These are phyloP conservation scores for Carpinus fangiana DNA, from an alignment of 306 rosid genomes.

Conservation along the genomic window DNA sequence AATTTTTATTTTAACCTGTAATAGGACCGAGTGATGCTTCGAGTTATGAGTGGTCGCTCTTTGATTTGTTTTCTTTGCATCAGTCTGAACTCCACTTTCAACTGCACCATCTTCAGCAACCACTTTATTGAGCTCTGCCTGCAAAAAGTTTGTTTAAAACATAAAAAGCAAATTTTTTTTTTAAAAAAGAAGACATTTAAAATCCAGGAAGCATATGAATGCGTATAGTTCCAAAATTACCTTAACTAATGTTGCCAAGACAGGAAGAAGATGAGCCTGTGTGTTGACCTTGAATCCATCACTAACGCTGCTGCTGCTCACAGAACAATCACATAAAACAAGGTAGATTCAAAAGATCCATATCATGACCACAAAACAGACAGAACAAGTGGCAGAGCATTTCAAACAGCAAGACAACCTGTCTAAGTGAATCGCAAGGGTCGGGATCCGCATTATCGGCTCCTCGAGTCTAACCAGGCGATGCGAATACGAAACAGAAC, in stretches of 20 bases:
- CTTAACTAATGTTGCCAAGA: constrained; percentile 85
- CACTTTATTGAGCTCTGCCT: constrained; percentile 80
- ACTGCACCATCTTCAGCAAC: constrained; percentile 43
- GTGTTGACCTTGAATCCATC: constrained; percentile 79
- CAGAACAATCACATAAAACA: constrained; percentile 6
- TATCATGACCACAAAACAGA: neutral
- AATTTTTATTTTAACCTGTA: constrained; percentile 57
- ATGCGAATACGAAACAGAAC: constrained; percentile 50
- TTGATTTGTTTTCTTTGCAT: constrained; percentile 46
- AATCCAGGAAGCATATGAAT: neutral
- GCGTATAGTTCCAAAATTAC: constrained; percentile 34
- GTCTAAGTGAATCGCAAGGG: constrained; percentile 91
- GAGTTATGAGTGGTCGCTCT: constrained; percentile 32
- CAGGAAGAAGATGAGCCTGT: constrained; percentile 76
- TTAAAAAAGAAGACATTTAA: neutral
- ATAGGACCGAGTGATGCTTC: constrained; percentile 81
- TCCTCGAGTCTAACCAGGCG: constrained; percentile 73
- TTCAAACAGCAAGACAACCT: constrained; percentile 43
- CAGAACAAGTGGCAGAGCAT: constrained; percentile 13
- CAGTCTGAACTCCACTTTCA: constrained; percentile 35
- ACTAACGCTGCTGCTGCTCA: constrained; percentile 49
- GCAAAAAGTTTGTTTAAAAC: constrained; percentile 25
- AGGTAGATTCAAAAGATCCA: neutral
- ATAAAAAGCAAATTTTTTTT: neutral
- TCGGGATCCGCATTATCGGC: constrained; percentile 82